phyloP scores from a whole-genome alignment of 2,329 filamentous ascomycete species.

The Aspergillus pseudoviridinutans region DNA sequence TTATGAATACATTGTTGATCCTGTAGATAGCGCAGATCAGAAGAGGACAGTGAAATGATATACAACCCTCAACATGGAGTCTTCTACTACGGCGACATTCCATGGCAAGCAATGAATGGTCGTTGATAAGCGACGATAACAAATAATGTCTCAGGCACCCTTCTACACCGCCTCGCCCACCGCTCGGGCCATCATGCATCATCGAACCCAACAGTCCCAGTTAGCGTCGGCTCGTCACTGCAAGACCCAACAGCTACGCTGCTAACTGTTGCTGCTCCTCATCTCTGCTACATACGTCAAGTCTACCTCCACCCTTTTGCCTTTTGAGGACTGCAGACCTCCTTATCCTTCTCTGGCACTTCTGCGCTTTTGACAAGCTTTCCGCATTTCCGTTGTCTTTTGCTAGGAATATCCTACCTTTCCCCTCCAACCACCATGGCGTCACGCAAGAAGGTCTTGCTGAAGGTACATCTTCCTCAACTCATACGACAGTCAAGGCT shows the following conservation, averaged over 20 bases:
- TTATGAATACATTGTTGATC: constrained; percentile 10
- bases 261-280: background rate
- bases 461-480: constrained; percentile 62
- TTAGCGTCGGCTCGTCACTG: constrained; percentile 7
- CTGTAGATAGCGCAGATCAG: background rate
- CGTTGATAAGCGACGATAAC: background rate
- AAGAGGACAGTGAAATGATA: background rate
- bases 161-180: constrained; percentile 25
- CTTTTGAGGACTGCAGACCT: constrained; percentile 2
- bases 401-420: background rate
- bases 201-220: constrained; percentile 23
- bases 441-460: constrained; percentile 82
- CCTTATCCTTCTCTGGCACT: background rate
- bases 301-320: constrained; percentile 2
- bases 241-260: constrained; percentile 18
- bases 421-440: constrained; percentile 52
- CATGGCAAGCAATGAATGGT: background rate
- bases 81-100: background rate
- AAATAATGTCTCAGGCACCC: constrained; percentile 17
- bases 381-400: constrained; percentile 3
- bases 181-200: constrained; percentile 31
- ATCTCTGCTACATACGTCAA: background rate
- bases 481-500: background rate
- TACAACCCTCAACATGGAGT: background rate
- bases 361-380: background rate